Base-by-base conservation (phyloP, 2,329 filamentous ascomycete species). In the Taxawa tesnikishii region DNA sequence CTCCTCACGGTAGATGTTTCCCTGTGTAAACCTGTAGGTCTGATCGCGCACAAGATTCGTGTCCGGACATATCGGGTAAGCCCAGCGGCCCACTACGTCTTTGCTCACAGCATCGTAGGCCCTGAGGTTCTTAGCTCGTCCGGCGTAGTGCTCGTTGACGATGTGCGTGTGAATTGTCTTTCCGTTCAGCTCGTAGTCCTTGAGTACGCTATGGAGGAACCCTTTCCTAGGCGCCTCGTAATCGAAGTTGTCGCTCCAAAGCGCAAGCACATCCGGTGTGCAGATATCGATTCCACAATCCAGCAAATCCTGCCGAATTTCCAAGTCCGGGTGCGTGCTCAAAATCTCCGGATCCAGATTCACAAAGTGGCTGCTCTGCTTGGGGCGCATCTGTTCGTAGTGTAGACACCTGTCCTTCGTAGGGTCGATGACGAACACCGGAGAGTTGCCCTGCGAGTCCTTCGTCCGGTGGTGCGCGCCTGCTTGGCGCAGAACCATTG, bases 211-310 rank as follows among this genome's bases (percentile, higher is more conserved):
- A 51, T 87, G 83, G 21, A 98, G 60, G 47, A 94, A 94, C 48
- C 93, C 84, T 47, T 79, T 79, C 33, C 87, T 73, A 1, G 88
- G 84, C 6, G 85, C 70, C 53, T 94, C 85, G 55, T 94, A 96
- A 55, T 98, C 88, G 48, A 96, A 98, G 51, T 87, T 94, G 58
- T 98, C 90, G 6, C 85, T 90, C 83, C 90, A 98, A 36, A 96
- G 62, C 6, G 87, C 87, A 26, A 96, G 70, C 6, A 94, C 87
- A 50, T 96, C 90, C 0, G 88, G 87, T 1, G 90, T 96, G 58
- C 88, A 96, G 42, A 98, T 96, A 53, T 98, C 90, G 48, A 98
- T 90, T 32, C 83, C 82, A 45, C 84, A 87, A 55, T 98, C 90
- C 39, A 96, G 81, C 37, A 98, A 63, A 56, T 98, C 88, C 41